Evolutionary conservation across 371 early-diverging fungal genomes (phyloP).

Genomic region (Dinochytrium kinnereticum): DNA sequence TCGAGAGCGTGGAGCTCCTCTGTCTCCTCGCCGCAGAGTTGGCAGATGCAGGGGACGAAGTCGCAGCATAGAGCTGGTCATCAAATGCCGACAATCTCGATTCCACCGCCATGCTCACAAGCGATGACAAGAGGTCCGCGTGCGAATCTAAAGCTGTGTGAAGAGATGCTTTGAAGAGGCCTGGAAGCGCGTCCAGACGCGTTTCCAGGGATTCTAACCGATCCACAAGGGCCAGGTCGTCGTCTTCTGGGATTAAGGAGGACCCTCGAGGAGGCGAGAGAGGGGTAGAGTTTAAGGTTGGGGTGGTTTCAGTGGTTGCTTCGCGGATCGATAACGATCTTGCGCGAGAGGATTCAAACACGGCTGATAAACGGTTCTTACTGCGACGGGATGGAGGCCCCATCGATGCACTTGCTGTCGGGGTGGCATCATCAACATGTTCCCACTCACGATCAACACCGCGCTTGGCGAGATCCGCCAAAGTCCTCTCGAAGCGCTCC

Average conservation of each 20-base stretch:
- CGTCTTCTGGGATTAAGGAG: no score
- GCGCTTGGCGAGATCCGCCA: background rate
- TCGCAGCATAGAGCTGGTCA: background rate
- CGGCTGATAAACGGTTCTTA: background rate
- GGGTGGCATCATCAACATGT: background rate
- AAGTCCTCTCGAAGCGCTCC: background rate
- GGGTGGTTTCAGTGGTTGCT: background rate
- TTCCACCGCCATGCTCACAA: conserved; percentile 18
- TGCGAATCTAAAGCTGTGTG: conserved; percentile 17
- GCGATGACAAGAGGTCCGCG: conserved; percentile 8
- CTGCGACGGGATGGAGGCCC: background rate
- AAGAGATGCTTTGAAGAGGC: conserved; percentile 16
- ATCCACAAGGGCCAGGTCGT: background rate
- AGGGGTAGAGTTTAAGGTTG: no score
- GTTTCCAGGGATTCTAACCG: conserved; percentile 17
- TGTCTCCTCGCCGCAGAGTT: conserved; percentile 2
- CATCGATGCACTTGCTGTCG: background rate
- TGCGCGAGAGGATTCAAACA: background rate
- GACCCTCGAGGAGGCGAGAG: no score
- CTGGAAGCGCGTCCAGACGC: conserved; percentile 17
- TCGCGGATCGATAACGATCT: background rate
- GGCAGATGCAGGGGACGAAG: background rate
- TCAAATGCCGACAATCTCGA: conserved; percentile 1
- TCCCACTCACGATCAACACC: background rate
- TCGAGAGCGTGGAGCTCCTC: background rate